Evolutionary conservation across 1,284 basidiomycete species (phyloP), one percentile per base, ranked within the genome.

Genomic region (Papiliotrema nemorosa): DNA sequence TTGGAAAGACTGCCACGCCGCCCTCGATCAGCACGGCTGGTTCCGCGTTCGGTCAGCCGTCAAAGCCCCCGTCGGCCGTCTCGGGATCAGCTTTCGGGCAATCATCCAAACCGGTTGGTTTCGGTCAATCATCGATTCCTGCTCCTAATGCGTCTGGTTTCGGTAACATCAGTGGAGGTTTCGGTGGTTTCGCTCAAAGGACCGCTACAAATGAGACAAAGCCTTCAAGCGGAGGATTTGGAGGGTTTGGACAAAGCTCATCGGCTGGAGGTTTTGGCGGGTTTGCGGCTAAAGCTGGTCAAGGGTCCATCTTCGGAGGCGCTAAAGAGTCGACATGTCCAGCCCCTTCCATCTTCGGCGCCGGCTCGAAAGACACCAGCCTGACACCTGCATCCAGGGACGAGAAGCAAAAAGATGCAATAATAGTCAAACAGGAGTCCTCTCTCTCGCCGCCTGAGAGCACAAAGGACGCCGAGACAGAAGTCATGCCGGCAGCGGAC

Each of bases 161-260:
- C 36, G 57, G 54, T 9, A 57, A 43, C 33, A 63, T 69, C 35
- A 57, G 60, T 0, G 70, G 70, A 22, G 70, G 70, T 1, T 72
- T 70, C 45, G 64, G 69, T 5, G 64, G 60, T 1, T 73, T 73
- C 40, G 64, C 61, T 3, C 44, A 54, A 9, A 66, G 62, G 34
- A 25, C 58, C 6, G 40, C 55, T 37, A 27, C 54, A 20, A 33
- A 41, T 20, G 57, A 49, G 12, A 38, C 26, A 16, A 50, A 48
- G 22, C 14, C 24, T 18, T 20, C 39, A 12, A 40, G 47, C 18
- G 25, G 49, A 1, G 52, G 49, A 3, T 55, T 57, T 31, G 62
- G 62, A 3, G 63, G 58, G 0, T 69, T 69, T 42, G 58, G 58
- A 62, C 63, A 2, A 67, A 43, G 22, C 2, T 41, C 16, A 12